Percentiles rank a stretch among this genome's conserved stretches.
These are phyloP conservation scores for Globisporangium sylvaticum DNA, from an alignment of 352 stramenopile genomes.

Conservation along the genomic window DNA sequence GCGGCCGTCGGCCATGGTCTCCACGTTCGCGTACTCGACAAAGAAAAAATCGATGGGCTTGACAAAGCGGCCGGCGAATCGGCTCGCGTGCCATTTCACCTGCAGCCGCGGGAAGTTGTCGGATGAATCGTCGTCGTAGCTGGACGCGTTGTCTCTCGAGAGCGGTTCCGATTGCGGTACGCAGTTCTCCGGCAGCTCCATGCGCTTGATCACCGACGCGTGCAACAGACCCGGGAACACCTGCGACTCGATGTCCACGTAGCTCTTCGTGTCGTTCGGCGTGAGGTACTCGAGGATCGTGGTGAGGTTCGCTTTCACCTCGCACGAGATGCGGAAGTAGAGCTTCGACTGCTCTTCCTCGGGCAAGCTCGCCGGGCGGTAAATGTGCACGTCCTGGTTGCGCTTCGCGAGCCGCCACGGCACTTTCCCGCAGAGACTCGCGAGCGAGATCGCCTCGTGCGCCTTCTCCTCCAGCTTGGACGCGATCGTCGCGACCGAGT, in stretches of 20 bases:
- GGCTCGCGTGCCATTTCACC: constrained; percentile 85
- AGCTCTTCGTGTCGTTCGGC: constrained; percentile 62
- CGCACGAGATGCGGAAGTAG: constrained; percentile 81
- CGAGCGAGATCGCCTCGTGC: constrained; percentile 56
- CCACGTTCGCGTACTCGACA: constrained; percentile 82
- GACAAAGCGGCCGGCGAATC: constrained; percentile 74
- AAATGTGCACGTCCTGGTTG: constrained; percentile 81
- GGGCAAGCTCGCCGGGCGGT: constrained; percentile 43
- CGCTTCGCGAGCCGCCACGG: constrained; percentile 69
- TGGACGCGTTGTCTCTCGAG: constrained; percentile 38
- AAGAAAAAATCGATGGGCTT: constrained; percentile 87
- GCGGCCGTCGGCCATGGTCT: constrained; percentile 56
- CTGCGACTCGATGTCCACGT: constrained; percentile 78
- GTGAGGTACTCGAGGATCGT: constrained; percentile 83
- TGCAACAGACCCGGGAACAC: constrained; percentile 79
- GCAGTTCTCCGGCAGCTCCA: constrained; percentile 46
- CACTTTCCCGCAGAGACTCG: constrained; percentile 53
- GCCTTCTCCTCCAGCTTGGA: constrained; percentile 69
- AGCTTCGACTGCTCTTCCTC: constrained; percentile 54
- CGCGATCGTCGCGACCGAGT: constrained; percentile 45
- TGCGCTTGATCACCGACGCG: constrained; percentile 74
- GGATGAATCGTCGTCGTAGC: constrained; percentile 33
- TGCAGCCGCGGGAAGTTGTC: constrained; percentile 64
- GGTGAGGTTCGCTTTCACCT: constrained; percentile 71
- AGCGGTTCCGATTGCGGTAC: constrained; percentile 15